These are phyloP conservation scores for Protomyces inundatus DNA, from an alignment of 1,139 yeast genomes.

Conservation along the genomic window DNA sequence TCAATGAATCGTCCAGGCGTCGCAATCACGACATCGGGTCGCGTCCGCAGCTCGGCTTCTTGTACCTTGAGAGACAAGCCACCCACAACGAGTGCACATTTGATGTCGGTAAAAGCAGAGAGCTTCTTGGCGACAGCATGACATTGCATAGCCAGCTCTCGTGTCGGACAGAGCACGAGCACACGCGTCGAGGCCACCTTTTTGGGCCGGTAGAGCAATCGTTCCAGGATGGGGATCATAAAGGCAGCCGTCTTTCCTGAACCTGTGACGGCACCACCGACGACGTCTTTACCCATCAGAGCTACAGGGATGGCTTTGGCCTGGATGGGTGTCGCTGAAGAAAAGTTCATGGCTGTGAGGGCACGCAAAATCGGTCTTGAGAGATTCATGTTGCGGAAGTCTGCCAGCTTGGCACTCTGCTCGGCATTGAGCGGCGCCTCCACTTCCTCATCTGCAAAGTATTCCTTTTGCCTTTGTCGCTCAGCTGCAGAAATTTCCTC, in stretches of 20 bases:
- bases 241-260: constrained; percentile 99
- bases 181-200: constrained; percentile 85
- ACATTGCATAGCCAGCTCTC: constrained; percentile 96
- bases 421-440: constrained; percentile 36
- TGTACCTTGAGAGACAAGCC: constrained; percentile 92
- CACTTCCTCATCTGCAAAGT: constrained; percentile 56
- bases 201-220: constrained; percentile 81
- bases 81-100: constrained; percentile 94
- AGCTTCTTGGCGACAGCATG: constrained; percentile 86
- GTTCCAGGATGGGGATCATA: constrained; percentile 90
- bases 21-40: constrained; percentile 95
- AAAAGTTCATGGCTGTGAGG: constrained; percentile 69
- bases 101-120: constrained; percentile 66
- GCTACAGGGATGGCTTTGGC: constrained; percentile 91
- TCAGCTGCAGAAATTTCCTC: constrained; percentile 25
- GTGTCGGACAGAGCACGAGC: constrained; percentile 85
- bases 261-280: constrained; percentile 99
- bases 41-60: constrained; percentile 81
- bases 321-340: constrained; percentile 89
- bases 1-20: constrained; percentile 97
- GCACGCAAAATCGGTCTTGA: constrained; percentile 90
- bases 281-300: constrained; percentile 83
- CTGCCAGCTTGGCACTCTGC: constrained; percentile 42
- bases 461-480: constrained; percentile 48
- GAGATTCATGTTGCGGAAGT: constrained; percentile 70